Percentiles rank a stretch among this genome's conserved stretches.
phyloP scores from a whole-genome alignment of 2,329 filamentous ascomycete genomes.

The Colletotrichum theobromicola region DNA sequence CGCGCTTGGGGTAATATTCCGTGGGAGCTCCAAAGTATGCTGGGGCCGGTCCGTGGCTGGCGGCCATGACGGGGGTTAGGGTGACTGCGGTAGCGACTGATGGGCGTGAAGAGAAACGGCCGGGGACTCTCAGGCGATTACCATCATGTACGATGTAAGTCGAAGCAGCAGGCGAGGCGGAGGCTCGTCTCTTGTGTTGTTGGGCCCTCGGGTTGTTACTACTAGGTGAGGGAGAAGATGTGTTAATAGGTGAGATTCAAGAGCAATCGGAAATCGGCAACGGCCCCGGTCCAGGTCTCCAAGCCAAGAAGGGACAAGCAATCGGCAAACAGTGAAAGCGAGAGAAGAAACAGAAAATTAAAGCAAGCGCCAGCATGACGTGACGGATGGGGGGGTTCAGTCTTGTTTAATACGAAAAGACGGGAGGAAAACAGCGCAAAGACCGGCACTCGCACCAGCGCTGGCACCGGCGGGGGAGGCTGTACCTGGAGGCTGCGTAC shows the following conservation, averaged over 20 bases:
- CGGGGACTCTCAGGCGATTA: conserved; percentile 14
- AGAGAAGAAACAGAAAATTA: not conserved
- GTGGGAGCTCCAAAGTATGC: conserved; percentile 20
- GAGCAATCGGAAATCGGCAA: conserved; percentile 5
- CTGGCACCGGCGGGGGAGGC: not conserved
- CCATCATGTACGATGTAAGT: conserved; percentile 16
- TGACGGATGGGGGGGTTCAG: conserved; percentile 1
- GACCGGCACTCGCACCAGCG: not conserved
- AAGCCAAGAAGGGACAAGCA: not conserved
- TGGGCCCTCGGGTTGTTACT: conserved; percentile 8
- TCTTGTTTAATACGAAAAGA: conserved; percentile 16
- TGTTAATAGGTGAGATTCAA: not conserved
- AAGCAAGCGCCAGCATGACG: conserved; percentile 1
- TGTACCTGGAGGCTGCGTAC: conserved; percentile 1
- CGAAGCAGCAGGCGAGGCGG: conserved; percentile 19
- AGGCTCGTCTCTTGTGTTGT: conserved; percentile 22
- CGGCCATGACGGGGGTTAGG: conserved; percentile 4
- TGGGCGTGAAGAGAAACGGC: conserved; percentile 8
- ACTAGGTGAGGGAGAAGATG: conserved; percentile 5
- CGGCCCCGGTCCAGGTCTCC: not conserved
- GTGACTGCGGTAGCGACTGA: not conserved
- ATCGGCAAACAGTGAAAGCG: conserved; percentile 1
- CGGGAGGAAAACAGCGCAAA: not conserved
- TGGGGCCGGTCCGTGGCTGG: conserved; percentile 15
- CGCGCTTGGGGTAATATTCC: conserved; percentile 17